Base-by-base conservation (phyloP, 345 rosid genomes). In the Pugionium cornutum region DNA sequence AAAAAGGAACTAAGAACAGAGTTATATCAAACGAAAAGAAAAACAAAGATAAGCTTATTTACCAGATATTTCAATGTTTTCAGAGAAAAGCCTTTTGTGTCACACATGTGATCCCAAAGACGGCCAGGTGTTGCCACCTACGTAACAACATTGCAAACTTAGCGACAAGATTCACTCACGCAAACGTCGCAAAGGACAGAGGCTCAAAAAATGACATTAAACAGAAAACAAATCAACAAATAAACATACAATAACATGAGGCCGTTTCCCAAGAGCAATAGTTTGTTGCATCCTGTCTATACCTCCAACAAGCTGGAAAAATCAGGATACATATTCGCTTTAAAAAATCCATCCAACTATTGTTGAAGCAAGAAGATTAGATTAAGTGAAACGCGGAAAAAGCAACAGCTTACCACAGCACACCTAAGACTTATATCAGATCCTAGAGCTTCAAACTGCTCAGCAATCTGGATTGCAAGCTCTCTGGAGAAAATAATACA, bases 71-170 rank as follows among this genome's bases (percentile, higher is more conserved):
- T 90, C 77, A 94, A 69, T 11, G 77, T 74, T 39, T 83, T 83
- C 42, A 90, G 95, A 57, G 95, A 86, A 66, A 94, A 94, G 2
- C 99, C 96, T 78, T 94, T 94, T 4, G 97, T 88, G 77, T 86
- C 86, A 46, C 84, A 67, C 74, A 94, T 58, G 66, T 94, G 99
- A 78, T 94, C 99, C 79, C 86, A 67, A 25, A 94, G 86, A 47
- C 97, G 95, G 53, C 96, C 97, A 71, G 97, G 99, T 6, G 99
- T 94, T 34, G 80, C 99, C 74, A 90, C 97, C 99, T 90, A 67
- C 11, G 27, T 46, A 47, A 69, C 37, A 33, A 66, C 4, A 60
- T 8, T 11, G 3, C 26, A 54, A 18, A 34, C 31, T 65, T 56
- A 44, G 52, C 51, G 1, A 42, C 52, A 30, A 64, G 11, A 34